Evolutionary conservation across 805 yeast genomes (phyloP).

Genomic region (Starmera amethionina): DNA sequence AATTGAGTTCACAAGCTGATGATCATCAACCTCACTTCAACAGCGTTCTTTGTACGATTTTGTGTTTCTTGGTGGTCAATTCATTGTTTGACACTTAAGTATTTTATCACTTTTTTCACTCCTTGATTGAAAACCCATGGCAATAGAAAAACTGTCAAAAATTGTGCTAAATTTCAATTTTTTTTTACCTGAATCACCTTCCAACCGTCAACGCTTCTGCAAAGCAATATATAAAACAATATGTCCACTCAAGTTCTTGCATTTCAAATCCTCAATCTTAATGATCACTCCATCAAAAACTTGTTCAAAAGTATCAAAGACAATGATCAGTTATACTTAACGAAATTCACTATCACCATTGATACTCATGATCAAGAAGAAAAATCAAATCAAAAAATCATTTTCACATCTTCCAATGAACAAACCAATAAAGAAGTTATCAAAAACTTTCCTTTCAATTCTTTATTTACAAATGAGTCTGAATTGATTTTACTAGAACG

Average conservation of each 20-base stretch:
- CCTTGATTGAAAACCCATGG: too few species aligned
- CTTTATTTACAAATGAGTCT: background rate
- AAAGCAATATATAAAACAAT: too few species aligned
- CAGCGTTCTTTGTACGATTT: too few species aligned
- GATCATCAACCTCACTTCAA: too few species aligned
- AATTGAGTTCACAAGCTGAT: too few species aligned
- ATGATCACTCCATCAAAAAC: background rate
- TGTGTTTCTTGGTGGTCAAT: too few species aligned
- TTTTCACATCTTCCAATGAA: background rate
- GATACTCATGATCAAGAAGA: background rate
- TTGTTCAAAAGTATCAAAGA: background rate
- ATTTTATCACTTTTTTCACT: too few species aligned
- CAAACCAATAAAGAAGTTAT: background rate
- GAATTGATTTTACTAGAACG: background rate
- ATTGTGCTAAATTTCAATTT: too few species aligned
- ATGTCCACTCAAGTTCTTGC: background rate
- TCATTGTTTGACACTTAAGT: too few species aligned
- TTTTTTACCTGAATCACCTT: too few species aligned
- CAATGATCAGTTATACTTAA: background rate
- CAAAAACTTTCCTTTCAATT: background rate
- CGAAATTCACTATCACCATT: background rate
- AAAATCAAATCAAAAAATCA: background rate
- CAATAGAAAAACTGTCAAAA: too few species aligned
- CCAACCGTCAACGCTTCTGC: too few species aligned
- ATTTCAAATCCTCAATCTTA: background rate